Evolutionary conservation across 176 grass and related monocot genomes (phyloP).

Genomic region (Tillandsia fasciculata): DNA sequence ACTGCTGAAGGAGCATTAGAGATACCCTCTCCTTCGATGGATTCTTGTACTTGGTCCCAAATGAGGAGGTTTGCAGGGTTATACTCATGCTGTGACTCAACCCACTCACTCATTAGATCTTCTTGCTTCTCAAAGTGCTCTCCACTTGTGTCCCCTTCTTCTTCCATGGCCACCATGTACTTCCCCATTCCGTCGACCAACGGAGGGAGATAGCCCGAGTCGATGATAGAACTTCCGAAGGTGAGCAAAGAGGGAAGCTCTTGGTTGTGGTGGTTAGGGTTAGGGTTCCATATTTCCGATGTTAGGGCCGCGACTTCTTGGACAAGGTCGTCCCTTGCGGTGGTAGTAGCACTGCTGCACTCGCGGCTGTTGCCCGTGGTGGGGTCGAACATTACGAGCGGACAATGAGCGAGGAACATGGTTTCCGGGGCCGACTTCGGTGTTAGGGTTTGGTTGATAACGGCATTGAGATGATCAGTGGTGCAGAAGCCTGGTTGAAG

Average conservation of each 20-base stretch:
- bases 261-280: constrained; percentile 4
- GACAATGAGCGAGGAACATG: constrained; percentile 38
- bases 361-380: constrained; percentile 20
- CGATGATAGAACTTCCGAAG: constrained; percentile 44
- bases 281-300: constrained; percentile 12
- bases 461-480: constrained; percentile 23
- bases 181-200: constrained; percentile 49
- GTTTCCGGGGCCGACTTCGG: constrained; percentile 10
- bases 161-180: constrained; percentile 36
- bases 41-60: not conserved
- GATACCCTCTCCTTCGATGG: too few relatives aligned
- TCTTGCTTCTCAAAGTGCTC: constrained; percentile 25
- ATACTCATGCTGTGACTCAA: not conserved
- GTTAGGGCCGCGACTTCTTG: constrained; percentile 4
- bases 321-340: constrained; percentile 12
- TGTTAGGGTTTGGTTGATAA: constrained; percentile 25
- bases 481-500: constrained; percentile 25
- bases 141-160: constrained; percentile 10
- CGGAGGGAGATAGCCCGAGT: constrained; percentile 54
- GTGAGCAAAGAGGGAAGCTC: constrained; percentile 23
- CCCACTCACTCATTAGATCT: not conserved
- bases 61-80: not conserved
- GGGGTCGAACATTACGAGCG: constrained; percentile 73
- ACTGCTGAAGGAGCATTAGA: too few relatives aligned
- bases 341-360: constrained; percentile 4